Percentiles rank a stretch among this genome's conserved stretches.
phyloP scores from a whole-genome alignment of 2,329 filamentous ascomycete species.

The Chalaropsis ovoidea region DNA sequence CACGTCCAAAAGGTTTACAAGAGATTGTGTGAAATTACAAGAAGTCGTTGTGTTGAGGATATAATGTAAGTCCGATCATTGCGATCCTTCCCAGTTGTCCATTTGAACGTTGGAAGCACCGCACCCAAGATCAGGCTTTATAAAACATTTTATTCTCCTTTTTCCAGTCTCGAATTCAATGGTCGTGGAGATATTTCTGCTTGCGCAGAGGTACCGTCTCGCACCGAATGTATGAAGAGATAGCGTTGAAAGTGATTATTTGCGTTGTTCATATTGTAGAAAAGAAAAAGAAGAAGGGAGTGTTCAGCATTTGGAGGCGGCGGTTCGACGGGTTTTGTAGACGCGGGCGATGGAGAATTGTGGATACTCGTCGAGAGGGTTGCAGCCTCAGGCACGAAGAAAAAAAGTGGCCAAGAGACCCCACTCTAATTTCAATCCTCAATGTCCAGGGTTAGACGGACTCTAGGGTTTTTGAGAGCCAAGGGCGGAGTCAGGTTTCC shows the following conservation, averaged over 20 bases:
- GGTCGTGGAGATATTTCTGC: slow-evolving; percentile 38
- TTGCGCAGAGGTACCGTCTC: slow-evolving; percentile 36
- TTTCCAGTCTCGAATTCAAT: slow-evolving; percentile 39
- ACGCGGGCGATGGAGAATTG: neutral
- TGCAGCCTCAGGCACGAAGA: neutral
- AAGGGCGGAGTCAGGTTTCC: neutral
- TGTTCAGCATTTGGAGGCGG: slow-evolving; percentile 15
- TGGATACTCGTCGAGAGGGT: neutral
- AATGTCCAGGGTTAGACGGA: no score
- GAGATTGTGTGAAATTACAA: neutral
- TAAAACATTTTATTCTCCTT: slow-evolving; percentile 42
- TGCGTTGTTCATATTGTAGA: slow-evolving; percentile 40
- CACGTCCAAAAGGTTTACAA: no score
- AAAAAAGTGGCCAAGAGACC: no score
- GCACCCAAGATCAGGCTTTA: slow-evolving; percentile 50
- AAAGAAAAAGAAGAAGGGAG: slow-evolving; percentile 30
- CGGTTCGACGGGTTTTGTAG: neutral
- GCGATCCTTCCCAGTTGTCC: slow-evolving; percentile 45
- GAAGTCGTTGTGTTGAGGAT: neutral
- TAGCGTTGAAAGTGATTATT: slow-evolving; percentile 38
- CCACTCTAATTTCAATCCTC: no score
- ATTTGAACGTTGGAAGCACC: slow-evolving; percentile 40
- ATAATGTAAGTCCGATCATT: slow-evolving; percentile 50
- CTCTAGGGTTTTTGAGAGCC: neutral
- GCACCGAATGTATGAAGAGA: slow-evolving; percentile 35